Percentiles rank a stretch among this genome's conserved stretches.
These are phyloP conservation scores for Orbilia javanica DNA, from an alignment of 2,329 filamentous ascomycete genomes.

Conservation along the genomic window DNA sequence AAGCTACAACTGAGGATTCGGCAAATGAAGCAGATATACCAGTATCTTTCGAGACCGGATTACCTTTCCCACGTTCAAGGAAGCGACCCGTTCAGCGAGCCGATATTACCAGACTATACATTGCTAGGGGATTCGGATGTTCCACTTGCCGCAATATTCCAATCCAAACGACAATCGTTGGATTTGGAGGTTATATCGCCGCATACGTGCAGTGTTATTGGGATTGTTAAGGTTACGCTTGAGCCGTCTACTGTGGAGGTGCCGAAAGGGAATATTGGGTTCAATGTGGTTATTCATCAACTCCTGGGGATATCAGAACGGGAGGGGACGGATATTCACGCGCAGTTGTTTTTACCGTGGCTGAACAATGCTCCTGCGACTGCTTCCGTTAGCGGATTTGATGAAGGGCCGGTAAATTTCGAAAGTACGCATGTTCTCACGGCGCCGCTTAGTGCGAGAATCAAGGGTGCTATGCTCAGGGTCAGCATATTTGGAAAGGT, in stretches of 20 bases:
- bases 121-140: conserved; percentile 93
- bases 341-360: conserved; percentile 94
- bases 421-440: conserved; percentile 99
- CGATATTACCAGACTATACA: conserved; percentile 91
- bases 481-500: conserved; percentile 93
- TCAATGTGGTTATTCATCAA: conserved; percentile 98
- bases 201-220: conserved; percentile 89
- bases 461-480: conserved; percentile 78
- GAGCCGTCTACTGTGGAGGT: conserved; percentile 94
- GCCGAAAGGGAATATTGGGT: conserved; percentile 91
- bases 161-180: conserved; percentile 94
- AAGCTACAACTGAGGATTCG: conserved; percentile 89
- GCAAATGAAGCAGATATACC: conserved; percentile 95
- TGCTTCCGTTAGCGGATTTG: conserved; percentile 92
- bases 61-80: conserved; percentile 92
- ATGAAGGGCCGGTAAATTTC: conserved; percentile 90
- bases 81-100: conserved; percentile 91
- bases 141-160: conserved; percentile 90
- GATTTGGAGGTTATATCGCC: conserved; percentile 89
- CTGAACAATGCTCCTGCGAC: conserved; percentile 93
- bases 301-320: conserved; percentile 93
- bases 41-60: conserved; percentile 94
- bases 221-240: conserved; percentile 88
- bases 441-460: conserved; percentile 80
- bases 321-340: conserved; percentile 95